A percentile compares a stretch with the other conserved stretches of the same genome.
These are phyloP conservation scores for Abelmoschus esculentus DNA, from an alignment of 345 rosid genomes.

Conservation along the genomic window DNA sequence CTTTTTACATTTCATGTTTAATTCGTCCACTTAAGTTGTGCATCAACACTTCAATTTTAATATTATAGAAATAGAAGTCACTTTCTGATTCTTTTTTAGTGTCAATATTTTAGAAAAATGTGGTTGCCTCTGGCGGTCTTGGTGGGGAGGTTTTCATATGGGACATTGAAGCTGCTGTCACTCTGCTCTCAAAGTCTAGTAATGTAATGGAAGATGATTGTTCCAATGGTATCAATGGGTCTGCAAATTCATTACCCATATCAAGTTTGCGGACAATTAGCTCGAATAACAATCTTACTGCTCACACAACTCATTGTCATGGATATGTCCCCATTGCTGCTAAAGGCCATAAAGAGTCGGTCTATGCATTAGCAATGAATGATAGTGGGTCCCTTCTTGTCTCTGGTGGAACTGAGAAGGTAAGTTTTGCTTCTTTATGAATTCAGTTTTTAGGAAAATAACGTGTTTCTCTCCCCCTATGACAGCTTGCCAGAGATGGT, in stretches of 20 bases:
- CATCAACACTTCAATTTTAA: conserved; percentile 4
- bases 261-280: conserved; percentile 73
- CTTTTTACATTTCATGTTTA: conserved; percentile 12
- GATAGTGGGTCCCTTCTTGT: conserved; percentile 83
- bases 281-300: conserved; percentile 77
- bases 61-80: conserved; percentile 21
- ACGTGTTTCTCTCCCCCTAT: not conserved
- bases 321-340: conserved; percentile 75
- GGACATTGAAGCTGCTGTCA: conserved; percentile 89
- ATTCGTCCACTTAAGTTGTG: not conserved
- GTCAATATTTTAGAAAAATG: conserved; percentile 66
- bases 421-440: conserved; percentile 18
- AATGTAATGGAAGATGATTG: conserved; percentile 72
- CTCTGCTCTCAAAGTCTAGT: conserved; percentile 64
- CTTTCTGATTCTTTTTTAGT: conserved; percentile 67
- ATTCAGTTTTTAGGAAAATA: not conserved
- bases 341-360: conserved; percentile 99
- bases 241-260: conserved; percentile 51
- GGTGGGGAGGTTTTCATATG: conserved; percentile 99
- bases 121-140: conserved; percentile 99
- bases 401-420: conserved; percentile 99
- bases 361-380: conserved; percentile 96
- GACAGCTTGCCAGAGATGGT: not conserved
- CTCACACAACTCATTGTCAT: conserved; percentile 59
- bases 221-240: conserved; percentile 57